Conservation (phyloP, 2,329 filamentous ascomycete species). For the Pseudocercospora eumusae region DNA sequence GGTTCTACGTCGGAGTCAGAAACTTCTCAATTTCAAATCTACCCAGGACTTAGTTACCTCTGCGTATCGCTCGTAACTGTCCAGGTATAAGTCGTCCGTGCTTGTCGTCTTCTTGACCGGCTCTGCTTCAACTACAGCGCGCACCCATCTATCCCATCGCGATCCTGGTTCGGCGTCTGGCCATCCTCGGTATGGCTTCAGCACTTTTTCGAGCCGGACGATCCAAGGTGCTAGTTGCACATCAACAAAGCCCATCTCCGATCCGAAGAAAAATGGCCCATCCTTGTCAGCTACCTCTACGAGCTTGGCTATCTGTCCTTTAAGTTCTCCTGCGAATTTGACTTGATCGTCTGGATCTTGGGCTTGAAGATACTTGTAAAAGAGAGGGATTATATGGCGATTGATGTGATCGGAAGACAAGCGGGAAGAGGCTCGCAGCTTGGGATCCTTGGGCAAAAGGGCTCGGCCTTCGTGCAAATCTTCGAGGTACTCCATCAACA, state of each 20-base stretch:
- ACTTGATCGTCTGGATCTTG: slow-evolving; percentile 62
- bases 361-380: slow-evolving; percentile 72
- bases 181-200: slow-evolving; percentile 67
- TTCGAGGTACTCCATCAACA: slow-evolving; percentile 86
- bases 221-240: slow-evolving; percentile 76
- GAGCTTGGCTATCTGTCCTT: slow-evolving; percentile 63
- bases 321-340: slow-evolving; percentile 62
- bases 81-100: slow-evolving; percentile 64
- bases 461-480: slow-evolving; percentile 64
- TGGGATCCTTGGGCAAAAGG: slow-evolving; percentile 66
- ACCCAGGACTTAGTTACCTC: slow-evolving; percentile 42
- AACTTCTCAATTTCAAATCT: background rate
- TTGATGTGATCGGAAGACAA: slow-evolving; percentile 84
- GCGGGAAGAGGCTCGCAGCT: slow-evolving; percentile 70
- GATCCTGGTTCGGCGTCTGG: slow-evolving; percentile 62
- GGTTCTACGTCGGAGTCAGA: slow-evolving; percentile 43
- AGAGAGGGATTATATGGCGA: slow-evolving; percentile 70
- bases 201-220: slow-evolving; percentile 65
- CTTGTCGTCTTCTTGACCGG: slow-evolving; percentile 69
- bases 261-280: slow-evolving; percentile 70
- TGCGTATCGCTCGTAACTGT: slow-evolving; percentile 66
- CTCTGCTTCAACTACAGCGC: slow-evolving; percentile 65
- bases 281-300: slow-evolving; percentile 58
- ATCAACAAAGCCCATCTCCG: slow-evolving; percentile 65
- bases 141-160: slow-evolving; percentile 69